These are phyloP conservation scores for Schizosaccharomyces octosporus DNA, from an alignment of 805 yeast species.

Conservation along the genomic window DNA sequence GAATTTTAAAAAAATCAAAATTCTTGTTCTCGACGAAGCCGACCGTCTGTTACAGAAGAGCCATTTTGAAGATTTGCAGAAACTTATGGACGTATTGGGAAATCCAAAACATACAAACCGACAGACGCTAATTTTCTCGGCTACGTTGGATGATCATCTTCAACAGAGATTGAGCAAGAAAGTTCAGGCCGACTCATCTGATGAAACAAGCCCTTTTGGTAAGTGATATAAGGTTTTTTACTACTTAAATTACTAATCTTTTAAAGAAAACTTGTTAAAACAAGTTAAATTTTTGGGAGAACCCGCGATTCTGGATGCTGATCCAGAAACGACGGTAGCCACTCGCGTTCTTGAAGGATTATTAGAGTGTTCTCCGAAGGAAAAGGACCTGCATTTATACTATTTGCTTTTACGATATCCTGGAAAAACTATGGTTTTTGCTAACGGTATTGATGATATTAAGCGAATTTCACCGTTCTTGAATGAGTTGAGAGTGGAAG, in stretches of 20 bases:
- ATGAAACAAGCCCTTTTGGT: neutral
- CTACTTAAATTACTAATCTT: constrained; percentile 16
- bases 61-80: constrained; percentile 79
- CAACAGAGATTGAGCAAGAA: constrained; percentile 39
- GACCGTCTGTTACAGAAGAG: constrained; percentile 88
- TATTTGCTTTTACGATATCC: constrained; percentile 70
- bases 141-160: constrained; percentile 67
- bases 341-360: constrained; percentile 57
- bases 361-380: constrained; percentile 73
- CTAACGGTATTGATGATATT: constrained; percentile 87
- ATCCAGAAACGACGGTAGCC: constrained; percentile 63
- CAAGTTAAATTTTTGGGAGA: constrained; percentile 47
- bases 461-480: constrained; percentile 60
- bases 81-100: constrained; percentile 40
- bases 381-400: constrained; percentile 71
- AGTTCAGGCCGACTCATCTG: constrained; percentile 3
- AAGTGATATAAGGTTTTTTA: constrained; percentile 3
- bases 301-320: constrained; percentile 59
- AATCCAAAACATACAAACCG: constrained; percentile 14
- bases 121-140: constrained; percentile 86
- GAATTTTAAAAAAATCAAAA: constrained; percentile 21
- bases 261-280: constrained; percentile 34
- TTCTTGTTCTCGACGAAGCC: constrained; percentile 74
- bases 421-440: constrained; percentile 72
- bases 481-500: constrained; percentile 36